These are phyloP conservation scores for Nicotiana noctiflora DNA, from an alignment of 257 asterid genomes.

Conservation along the genomic window DNA sequence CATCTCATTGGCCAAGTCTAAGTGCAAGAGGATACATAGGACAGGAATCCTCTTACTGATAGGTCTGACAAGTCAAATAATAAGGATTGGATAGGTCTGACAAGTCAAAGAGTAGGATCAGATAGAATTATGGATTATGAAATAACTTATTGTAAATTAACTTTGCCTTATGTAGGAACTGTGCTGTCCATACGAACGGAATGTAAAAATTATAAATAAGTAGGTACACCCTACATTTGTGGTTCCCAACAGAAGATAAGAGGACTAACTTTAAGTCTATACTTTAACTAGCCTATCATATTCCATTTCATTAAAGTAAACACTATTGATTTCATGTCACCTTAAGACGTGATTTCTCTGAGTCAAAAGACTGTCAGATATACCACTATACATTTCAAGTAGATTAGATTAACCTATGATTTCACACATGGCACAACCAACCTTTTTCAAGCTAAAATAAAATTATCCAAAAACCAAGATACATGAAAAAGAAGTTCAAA, in stretches of 20 bases:
- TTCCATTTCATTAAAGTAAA: neutral
- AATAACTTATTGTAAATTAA: too few relatives aligned
- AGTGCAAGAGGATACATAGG: neutral
- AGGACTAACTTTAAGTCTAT: neutral
- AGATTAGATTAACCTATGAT: neutral
- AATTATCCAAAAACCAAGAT: neutral
- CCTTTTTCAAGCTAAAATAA: neutral
- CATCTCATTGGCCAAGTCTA: neutral
- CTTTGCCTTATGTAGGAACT: neutral
- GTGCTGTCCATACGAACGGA: neutral
- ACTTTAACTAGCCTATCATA: neutral
- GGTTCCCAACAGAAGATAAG: neutral
- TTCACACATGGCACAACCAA: neutral
- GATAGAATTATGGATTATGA: too few relatives aligned
- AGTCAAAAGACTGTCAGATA: neutral
- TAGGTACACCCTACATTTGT: neutral
- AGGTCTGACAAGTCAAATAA: neutral
- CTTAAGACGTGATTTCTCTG: neutral
- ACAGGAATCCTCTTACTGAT: neutral
- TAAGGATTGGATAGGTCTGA: neutral
- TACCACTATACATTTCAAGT: neutral
- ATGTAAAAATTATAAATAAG: neutral
- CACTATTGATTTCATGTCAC: neutral
- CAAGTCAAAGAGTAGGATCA: neutral
- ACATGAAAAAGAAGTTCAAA: neutral